phyloP scores from a whole-genome alignment of 2,329 filamentous ascomycete genomes.

The Cladosporium sp. region DNA sequence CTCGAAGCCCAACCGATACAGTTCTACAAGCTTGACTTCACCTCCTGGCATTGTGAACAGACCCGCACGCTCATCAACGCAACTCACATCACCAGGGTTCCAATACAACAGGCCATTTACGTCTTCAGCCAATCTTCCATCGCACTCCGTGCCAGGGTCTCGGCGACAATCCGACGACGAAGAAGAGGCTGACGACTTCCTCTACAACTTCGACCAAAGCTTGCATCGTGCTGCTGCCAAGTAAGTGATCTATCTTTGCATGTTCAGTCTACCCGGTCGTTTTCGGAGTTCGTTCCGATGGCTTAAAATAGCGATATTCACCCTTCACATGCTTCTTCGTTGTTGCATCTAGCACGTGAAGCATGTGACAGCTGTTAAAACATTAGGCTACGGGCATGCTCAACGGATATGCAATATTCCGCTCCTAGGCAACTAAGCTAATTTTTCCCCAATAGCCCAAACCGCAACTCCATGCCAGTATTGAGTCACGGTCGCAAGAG shows the following conservation, averaged over 20 bases:
- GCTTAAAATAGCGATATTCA: not conserved
- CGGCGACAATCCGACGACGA: slow-evolving; percentile 84
- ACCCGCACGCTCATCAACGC: slow-evolving; percentile 3
- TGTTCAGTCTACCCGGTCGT: not conserved
- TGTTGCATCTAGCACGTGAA: not conserved
- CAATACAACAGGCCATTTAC: slow-evolving; percentile 67
- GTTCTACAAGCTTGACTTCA: slow-evolving; percentile 79
- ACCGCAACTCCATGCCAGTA: slow-evolving; percentile 92
- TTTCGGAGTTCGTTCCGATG: not conserved
- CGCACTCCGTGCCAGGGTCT: slow-evolving; percentile 80
- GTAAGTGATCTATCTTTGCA: slow-evolving; percentile 55
- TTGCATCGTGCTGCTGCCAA: slow-evolving; percentile 70
- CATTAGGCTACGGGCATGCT: too few species aligned
- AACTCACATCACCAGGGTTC: slow-evolving; percentile 21
- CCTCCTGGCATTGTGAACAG: slow-evolving; percentile 62
- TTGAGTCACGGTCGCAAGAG: slow-evolving; percentile 66
- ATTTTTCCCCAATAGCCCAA: slow-evolving; percentile 53
- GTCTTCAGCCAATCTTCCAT: slow-evolving; percentile 59
- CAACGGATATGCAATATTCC: too few species aligned
- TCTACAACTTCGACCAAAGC: slow-evolving; percentile 55
- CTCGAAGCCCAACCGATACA: slow-evolving; percentile 82
- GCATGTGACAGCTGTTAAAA: not conserved
- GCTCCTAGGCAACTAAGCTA: not conserved
- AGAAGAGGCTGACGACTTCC: slow-evolving; percentile 69
- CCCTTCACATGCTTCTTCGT: not conserved